phyloP scores from a whole-genome alignment of 306 rosid genomes.

The Gynostemma pentaphyllum region DNA sequence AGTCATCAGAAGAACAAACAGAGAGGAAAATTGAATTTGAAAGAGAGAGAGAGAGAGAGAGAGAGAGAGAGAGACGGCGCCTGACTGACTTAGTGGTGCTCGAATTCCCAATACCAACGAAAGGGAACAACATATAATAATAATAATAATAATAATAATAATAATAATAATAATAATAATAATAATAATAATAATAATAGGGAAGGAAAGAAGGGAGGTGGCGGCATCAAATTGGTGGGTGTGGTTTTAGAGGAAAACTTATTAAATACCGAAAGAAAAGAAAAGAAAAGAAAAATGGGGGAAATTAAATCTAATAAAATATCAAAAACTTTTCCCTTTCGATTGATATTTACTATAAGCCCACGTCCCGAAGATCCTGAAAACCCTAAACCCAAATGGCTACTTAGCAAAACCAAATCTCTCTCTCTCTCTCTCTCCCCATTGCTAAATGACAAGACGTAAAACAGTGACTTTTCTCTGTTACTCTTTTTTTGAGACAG shows the following conservation, averaged over 20 bases:
- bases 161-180: too few species aligned
- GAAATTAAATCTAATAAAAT: constrained; percentile 11
- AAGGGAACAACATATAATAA: constrained; percentile 10
- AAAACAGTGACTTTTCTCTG: constrained; percentile 53
- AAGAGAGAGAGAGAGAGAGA: constrained; percentile 25
- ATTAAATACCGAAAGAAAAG: not conserved
- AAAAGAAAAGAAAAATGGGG: not conserved
- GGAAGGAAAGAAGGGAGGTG: too few species aligned
- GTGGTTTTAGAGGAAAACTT: not conserved
- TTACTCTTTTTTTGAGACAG: constrained; percentile 31
- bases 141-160: too few species aligned
- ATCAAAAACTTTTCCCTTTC: not conserved
- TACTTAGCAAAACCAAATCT: not conserved
- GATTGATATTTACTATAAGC: constrained; percentile 24
- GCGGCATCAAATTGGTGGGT: not conserved
- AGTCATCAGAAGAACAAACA: constrained; percentile 23
- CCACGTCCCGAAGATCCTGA: constrained; percentile 48
- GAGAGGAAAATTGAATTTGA: constrained; percentile 27
- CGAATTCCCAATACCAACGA: constrained; percentile 44
- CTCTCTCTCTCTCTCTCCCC: constrained; percentile 19
- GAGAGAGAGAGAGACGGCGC: constrained; percentile 74
- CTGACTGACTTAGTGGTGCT: too few species aligned
- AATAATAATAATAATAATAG: too few species aligned
- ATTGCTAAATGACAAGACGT: constrained; percentile 68
- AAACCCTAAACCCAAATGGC: constrained; percentile 39